These are phyloP conservation scores for Biscogniauxia marginata DNA, from an alignment of 2,329 filamentous ascomycete species.

Conservation along the genomic window DNA sequence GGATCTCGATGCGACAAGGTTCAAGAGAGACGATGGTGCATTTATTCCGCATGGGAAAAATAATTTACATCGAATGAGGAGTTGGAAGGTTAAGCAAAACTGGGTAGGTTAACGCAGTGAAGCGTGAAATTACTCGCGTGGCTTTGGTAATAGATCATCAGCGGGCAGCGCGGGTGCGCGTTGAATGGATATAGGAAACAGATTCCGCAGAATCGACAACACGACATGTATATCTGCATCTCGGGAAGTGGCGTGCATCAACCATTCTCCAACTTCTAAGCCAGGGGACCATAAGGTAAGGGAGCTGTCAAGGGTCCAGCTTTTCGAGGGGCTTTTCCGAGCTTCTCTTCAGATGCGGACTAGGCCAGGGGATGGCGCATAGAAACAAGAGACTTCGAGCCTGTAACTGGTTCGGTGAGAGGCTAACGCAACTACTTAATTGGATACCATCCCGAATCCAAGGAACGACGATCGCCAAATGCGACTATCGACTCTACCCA, in stretches of 20 bases:
- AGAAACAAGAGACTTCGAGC: slow-evolving; percentile 6
- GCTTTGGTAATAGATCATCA: slow-evolving; percentile 15
- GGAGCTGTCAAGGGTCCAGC: not conserved
- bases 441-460: slow-evolving; percentile 26
- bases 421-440: slow-evolving; percentile 18
- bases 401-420: slow-evolving; percentile 8
- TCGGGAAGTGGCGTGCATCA: slow-evolving; percentile 16
- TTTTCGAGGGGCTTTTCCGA: not conserved
- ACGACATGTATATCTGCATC: slow-evolving; percentile 12
- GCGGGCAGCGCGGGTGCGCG: slow-evolving; percentile 4
- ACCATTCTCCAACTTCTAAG: slow-evolving; percentile 10
- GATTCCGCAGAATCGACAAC: slow-evolving; percentile 17
- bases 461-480: slow-evolving; percentile 21
- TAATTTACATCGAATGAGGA: slow-evolving; percentile 16
- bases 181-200: slow-evolving; percentile 16
- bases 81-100: slow-evolving; percentile 9
- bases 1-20: slow-evolving; percentile 9
- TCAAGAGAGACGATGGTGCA: slow-evolving; percentile 10
- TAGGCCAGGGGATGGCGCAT: slow-evolving; percentile 3
- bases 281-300: too few species aligned
- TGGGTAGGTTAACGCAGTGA: slow-evolving; percentile 9
- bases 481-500: slow-evolving; percentile 20
- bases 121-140: not conserved
- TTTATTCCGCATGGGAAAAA: slow-evolving; percentile 13
- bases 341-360: not conserved